phyloP scores from a whole-genome alignment of 805 yeast genomes.

The Candida vaughaniae region DNA sequence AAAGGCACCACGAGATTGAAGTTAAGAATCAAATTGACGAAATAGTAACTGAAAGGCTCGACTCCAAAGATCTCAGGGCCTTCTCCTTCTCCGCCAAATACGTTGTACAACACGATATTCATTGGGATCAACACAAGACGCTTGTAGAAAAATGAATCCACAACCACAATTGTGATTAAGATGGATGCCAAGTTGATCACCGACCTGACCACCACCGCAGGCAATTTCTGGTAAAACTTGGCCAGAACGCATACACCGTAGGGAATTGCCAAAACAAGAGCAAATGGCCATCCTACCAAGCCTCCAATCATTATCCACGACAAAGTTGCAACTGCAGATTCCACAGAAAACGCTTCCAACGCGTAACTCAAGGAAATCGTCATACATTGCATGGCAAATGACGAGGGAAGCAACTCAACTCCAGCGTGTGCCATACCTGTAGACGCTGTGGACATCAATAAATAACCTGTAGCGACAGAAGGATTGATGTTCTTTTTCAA shows the following conservation, averaged over 20 bases:
- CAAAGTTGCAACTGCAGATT: conserved; percentile 22
- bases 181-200: conserved; percentile 17
- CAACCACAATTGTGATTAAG: conserved; percentile 25
- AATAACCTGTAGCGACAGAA: conserved; percentile 55
- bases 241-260: conserved; percentile 38
- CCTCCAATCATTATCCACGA: conserved; percentile 63
- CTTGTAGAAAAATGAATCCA: conserved; percentile 66
- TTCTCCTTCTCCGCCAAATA: conserved; percentile 59
- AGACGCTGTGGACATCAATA: conserved; percentile 57
- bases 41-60: conserved; percentile 75
- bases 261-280: conserved; percentile 63
- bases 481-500: conserved; percentile 33
- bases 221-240: neutral
- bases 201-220: conserved; percentile 2
- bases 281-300: conserved; percentile 89
- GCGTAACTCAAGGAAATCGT: conserved; percentile 44
- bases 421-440: conserved; percentile 92
- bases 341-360: conserved; percentile 19
- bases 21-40: conserved; percentile 66
- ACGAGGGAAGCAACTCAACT: conserved; percentile 79
- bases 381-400: conserved; percentile 58
- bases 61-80: conserved; percentile 93
- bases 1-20: conserved; percentile 58
- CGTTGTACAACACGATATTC: conserved; percentile 83
- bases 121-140: conserved; percentile 67